Conservation (phyloP, 306 rosid species). For the Psophocarpus tetragonolobus region DNA sequence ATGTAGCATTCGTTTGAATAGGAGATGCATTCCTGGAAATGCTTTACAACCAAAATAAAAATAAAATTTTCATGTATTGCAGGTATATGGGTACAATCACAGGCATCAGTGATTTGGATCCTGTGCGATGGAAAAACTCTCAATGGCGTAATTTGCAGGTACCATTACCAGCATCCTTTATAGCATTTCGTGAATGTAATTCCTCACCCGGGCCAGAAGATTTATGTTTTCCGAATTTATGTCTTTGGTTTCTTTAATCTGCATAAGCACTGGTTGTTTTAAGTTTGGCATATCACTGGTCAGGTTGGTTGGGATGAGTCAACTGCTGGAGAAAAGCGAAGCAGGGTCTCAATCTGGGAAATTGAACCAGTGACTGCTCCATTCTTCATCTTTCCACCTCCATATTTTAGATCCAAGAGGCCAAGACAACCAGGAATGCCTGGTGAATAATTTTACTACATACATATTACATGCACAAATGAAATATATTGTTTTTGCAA, state of each 20-base stretch:
- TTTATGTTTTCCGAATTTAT: neutral
- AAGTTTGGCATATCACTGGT: conserved; percentile 1
- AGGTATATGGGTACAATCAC: conserved; percentile 98
- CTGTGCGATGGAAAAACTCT: conserved; percentile 92
- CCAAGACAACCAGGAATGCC: conserved; percentile 94
- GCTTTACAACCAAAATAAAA: neutral
- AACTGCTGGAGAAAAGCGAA: conserved; percentile 87
- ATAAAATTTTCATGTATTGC: conserved; percentile 33
- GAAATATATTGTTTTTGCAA: neutral
- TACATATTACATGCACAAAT: conserved; percentile 1
- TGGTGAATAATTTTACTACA: conserved; percentile 45
- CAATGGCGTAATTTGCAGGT: conserved; percentile 99
- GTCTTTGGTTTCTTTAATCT: neutral
- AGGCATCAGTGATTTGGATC: conserved; percentile 89
- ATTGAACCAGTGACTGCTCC: conserved; percentile 98
- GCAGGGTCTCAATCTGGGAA: conserved; percentile 95
- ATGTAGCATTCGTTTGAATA: neutral
- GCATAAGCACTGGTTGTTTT: neutral
- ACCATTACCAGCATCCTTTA: conserved; percentile 11
- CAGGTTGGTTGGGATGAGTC: conserved; percentile 99
- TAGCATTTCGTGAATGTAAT: neutral
- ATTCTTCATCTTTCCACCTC: conserved; percentile 93
- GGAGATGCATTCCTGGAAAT: neutral
- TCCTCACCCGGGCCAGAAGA: neutral
- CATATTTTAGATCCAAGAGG: conserved; percentile 82